A percentile compares a stretch with the other conserved stretches of the same genome.
Evolutionary conservation across 1,284 basidiomycete genomes (phyloP).

Genomic region (Malassezia equina): DNA sequence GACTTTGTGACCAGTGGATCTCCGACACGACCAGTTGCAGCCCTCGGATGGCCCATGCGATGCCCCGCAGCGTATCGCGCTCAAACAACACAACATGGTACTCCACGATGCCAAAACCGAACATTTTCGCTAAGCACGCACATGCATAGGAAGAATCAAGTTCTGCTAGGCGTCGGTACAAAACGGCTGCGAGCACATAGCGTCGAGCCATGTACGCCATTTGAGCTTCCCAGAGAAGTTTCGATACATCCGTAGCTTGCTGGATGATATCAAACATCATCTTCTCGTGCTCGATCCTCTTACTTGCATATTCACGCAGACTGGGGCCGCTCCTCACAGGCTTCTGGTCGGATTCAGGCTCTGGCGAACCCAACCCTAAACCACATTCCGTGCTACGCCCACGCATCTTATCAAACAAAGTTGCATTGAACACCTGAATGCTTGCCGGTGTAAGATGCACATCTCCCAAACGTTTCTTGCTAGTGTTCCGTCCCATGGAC

Average conservation of each 20-base stretch:
- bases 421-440: slow-evolving; percentile 16
- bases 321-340: neutral
- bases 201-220: slow-evolving; percentile 7
- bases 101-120: slow-evolving; percentile 15
- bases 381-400: slow-evolving; percentile 7
- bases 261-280: slow-evolving; percentile 3
- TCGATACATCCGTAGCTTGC: slow-evolving; percentile 3
- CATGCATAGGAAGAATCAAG: slow-evolving; percentile 9
- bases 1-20: neutral
- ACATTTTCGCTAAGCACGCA: slow-evolving; percentile 9
- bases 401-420: slow-evolving; percentile 6
- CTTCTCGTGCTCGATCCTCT: slow-evolving; percentile 5
- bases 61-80: slow-evolving; percentile 13
- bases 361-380: slow-evolving; percentile 4
- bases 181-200: slow-evolving; percentile 6
- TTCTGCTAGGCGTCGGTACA: slow-evolving; percentile 9
- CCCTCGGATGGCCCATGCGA: slow-evolving; percentile 11
- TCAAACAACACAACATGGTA: slow-evolving; percentile 8
- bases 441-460: slow-evolving; percentile 6
- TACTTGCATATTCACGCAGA: slow-evolving; percentile 11
- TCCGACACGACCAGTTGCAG: neutral
- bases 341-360: neutral
- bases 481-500: neutral
- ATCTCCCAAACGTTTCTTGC: slow-evolving; percentile 5
- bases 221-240: slow-evolving; percentile 9